These are phyloP conservation scores for Suillus discolor DNA, from an alignment of 768 basidiomycete species.

Conservation along the genomic window DNA sequence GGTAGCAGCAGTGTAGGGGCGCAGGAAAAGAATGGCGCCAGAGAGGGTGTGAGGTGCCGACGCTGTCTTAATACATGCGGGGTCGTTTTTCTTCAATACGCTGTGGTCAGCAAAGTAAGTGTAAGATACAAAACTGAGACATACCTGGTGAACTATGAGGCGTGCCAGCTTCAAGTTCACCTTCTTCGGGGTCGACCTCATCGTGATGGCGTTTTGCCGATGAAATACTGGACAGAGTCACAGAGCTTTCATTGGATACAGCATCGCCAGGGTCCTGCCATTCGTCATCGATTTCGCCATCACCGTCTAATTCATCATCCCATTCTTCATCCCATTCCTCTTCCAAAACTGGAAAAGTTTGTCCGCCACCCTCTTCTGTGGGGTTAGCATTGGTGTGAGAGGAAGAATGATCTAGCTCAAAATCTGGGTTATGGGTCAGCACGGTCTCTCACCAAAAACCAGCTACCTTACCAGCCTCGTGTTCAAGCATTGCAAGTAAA, in stretches of 20 bases:
- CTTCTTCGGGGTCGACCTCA: conserved; percentile 48
- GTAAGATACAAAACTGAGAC: conserved; percentile 8
- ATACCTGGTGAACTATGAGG: conserved; percentile 49
- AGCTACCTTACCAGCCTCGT: conserved; percentile 30
- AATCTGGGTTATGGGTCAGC: conserved; percentile 21
- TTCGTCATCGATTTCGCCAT: conserved; percentile 44
- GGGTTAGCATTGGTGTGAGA: conserved; percentile 13
- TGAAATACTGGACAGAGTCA: conserved; percentile 54
- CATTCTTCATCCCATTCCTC: conserved; percentile 34
- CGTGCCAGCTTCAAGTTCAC: conserved; percentile 32
- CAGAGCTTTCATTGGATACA: conserved; percentile 52
- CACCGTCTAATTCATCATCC: conserved; percentile 44
- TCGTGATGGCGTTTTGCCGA: conserved; percentile 54
- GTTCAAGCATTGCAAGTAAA: conserved; percentile 27
- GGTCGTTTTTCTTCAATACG: conserved; percentile 45
- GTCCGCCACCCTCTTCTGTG: conserved; percentile 20
- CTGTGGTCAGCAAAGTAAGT: not conserved
- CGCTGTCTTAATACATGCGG: conserved; percentile 37
- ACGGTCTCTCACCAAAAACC: not conserved
- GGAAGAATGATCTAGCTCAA: conserved; percentile 29
- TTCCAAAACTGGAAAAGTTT: conserved; percentile 17
- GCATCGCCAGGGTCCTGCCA: conserved; percentile 50
- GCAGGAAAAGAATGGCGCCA: not conserved
- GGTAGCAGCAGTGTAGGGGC: conserved; percentile 8
- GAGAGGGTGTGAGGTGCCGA: not conserved